A percentile compares a stretch with the other conserved stretches of the same genome.
Conservation (phyloP, 345 rosid species). For the Lepidium didymum region DNA sequence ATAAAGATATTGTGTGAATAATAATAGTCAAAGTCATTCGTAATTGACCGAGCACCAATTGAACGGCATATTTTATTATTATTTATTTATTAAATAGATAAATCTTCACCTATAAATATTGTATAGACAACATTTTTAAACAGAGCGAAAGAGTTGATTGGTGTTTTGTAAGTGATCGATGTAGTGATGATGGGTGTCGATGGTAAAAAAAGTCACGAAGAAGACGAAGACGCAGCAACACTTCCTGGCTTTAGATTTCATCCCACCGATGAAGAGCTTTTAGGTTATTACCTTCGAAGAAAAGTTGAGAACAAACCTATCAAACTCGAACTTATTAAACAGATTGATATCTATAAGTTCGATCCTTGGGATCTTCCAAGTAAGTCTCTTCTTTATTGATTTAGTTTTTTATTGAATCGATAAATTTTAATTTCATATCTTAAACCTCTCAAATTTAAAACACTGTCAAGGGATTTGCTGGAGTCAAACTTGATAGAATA, state of each 20-base stretch:
- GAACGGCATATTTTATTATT: neutral
- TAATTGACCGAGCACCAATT: constrained; percentile 18
- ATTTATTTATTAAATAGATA: neutral
- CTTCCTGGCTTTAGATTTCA: constrained; percentile 51
- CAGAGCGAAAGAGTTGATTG: neutral
- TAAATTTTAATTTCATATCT: too few relatives aligned
- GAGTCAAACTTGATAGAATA: too few relatives aligned
- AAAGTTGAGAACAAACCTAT: constrained; percentile 44
- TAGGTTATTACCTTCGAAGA: constrained; percentile 44
- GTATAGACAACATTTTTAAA: neutral
- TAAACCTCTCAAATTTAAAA: too few relatives aligned
- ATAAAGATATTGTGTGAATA: neutral
- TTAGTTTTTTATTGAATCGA: too few relatives aligned
- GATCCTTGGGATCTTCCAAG: constrained; percentile 61
- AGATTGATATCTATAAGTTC: constrained; percentile 41
- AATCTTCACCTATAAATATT: constrained; percentile 3
- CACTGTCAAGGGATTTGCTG: too few relatives aligned
- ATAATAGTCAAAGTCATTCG: constrained; percentile 28
- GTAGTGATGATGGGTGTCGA: constrained; percentile 16
- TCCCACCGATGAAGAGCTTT: constrained; percentile 51
- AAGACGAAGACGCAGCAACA: constrained; percentile 28
- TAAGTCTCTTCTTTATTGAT: constrained; percentile 8
- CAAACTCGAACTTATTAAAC: constrained; percentile 39
- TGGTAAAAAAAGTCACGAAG: neutral
- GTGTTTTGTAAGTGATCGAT: constrained; percentile 26